Conservation (phyloP, 345 rosid genomes). For the Syzygium oleosum region DNA sequence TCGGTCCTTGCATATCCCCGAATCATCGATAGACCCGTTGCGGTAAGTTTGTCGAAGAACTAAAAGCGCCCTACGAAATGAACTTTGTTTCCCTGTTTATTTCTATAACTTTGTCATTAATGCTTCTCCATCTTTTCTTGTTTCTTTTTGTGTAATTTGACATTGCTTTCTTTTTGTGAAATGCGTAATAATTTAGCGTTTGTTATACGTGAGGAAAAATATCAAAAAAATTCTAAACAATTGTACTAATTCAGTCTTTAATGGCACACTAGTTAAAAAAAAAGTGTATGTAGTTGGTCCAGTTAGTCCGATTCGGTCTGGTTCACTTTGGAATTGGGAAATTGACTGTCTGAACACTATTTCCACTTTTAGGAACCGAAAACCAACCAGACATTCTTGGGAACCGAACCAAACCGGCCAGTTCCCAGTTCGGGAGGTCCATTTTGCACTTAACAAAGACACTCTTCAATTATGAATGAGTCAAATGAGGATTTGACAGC, state of each 20-base stretch:
- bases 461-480: background rate
- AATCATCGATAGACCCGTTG: background rate
- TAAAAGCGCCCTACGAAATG: background rate
- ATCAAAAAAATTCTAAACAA: too few relatives aligned
- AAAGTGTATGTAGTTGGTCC: too few relatives aligned
- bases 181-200: background rate
- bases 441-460: background rate
- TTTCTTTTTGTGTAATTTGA: background rate
- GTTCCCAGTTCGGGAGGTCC: too few relatives aligned
- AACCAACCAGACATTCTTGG: too few relatives aligned
- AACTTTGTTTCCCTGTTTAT: background rate
- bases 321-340: too few relatives aligned
- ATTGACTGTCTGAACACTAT: too few relatives aligned
- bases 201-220: background rate
- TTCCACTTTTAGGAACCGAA: too few relatives aligned
- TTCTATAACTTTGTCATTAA: background rate
- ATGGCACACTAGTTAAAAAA: too few relatives aligned
- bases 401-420: too few relatives aligned
- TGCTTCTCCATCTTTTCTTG: background rate
- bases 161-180: background rate
- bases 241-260: too few relatives aligned
- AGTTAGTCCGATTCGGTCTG: too few relatives aligned
- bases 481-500: background rate
- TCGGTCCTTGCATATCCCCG: background rate
- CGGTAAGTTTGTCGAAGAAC: background rate